phyloP scores from a whole-genome alignment of 2,329 filamentous ascomycete genomes.

The Helotiales sp. region DNA sequence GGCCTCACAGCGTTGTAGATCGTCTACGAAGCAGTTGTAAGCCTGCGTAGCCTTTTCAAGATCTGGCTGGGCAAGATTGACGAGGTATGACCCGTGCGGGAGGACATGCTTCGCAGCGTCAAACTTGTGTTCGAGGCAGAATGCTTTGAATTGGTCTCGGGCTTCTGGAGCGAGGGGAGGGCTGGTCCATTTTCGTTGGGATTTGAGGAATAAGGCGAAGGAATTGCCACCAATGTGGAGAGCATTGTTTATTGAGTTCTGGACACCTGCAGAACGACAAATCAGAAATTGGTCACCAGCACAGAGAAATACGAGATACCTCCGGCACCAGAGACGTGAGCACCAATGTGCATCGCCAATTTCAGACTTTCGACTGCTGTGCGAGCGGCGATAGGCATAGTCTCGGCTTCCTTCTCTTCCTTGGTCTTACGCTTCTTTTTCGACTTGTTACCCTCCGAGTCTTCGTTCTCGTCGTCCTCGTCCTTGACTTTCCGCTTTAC shows the following conservation, averaged over 20 bases:
- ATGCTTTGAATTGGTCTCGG: constrained; percentile 69
- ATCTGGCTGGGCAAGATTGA: constrained; percentile 91
- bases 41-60: constrained; percentile 81
- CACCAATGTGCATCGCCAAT: constrained; percentile 80
- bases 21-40: constrained; percentile 84
- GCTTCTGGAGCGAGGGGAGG: constrained; percentile 74
- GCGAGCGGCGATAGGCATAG: constrained; percentile 70
- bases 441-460: constrained; percentile 32
- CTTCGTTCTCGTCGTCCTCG: constrained; percentile 32
- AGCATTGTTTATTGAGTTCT: constrained; percentile 83
- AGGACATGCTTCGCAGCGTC: constrained; percentile 75
- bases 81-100: constrained; percentile 93
- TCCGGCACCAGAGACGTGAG: constrained; percentile 89
- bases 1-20: constrained; percentile 81
- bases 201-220: constrained; percentile 95
- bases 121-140: constrained; percentile 73
- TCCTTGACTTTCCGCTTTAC: constrained; percentile 39
- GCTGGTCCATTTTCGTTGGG: constrained; percentile 92
- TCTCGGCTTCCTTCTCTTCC: constrained; percentile 58
- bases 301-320: constrained; percentile 53
- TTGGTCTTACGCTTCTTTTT: constrained; percentile 58
- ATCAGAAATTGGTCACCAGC: constrained; percentile 21
- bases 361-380: constrained; percentile 68
- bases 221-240: constrained; percentile 86
- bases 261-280: constrained; percentile 65